Evolutionary conservation across 345 rosid species (phyloP).

Genomic region (Durio zibethinus): DNA sequence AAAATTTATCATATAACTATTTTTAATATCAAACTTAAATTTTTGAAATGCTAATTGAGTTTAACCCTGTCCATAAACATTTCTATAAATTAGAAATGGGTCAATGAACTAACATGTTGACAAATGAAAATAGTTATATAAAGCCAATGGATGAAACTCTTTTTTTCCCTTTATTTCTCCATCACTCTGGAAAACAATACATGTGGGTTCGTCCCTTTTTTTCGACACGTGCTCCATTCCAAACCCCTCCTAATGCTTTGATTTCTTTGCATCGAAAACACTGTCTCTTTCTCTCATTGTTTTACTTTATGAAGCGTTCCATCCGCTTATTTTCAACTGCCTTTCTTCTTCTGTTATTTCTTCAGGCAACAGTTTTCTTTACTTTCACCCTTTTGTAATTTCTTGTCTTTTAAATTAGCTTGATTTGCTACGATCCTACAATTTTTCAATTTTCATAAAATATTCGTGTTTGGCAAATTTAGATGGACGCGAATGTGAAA

Average conservation of each 20-base stretch:
- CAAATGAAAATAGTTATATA: too few relatives aligned
- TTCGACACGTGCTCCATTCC: not conserved
- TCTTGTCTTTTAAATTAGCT: not conserved
- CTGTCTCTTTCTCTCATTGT: not conserved
- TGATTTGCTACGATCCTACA: not conserved
- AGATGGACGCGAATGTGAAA: too few relatives aligned
- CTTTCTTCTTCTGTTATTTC: not conserved
- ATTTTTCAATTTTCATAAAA: not conserved
- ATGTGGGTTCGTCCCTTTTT: too few relatives aligned
- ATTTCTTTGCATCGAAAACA: not conserved
- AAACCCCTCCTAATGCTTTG: not conserved
- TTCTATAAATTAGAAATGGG: too few relatives aligned
- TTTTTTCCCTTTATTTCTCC: not conserved
- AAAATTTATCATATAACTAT: too few relatives aligned
- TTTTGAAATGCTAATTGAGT: too few relatives aligned
- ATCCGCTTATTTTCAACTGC: not conserved
- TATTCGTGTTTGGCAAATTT: too few relatives aligned
- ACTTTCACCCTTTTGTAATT: not conserved
- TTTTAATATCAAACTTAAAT: too few relatives aligned
- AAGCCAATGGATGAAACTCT: too few relatives aligned
- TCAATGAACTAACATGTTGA: not conserved
- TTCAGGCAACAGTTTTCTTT: constrained; percentile 6
- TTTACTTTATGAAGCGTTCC: not conserved
- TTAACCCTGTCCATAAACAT: too few relatives aligned
- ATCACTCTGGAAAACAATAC: too few relatives aligned